These are phyloP conservation scores for Globisporangium carolinianum DNA, from an alignment of 352 stramenopile species.

Conservation along the genomic window DNA sequence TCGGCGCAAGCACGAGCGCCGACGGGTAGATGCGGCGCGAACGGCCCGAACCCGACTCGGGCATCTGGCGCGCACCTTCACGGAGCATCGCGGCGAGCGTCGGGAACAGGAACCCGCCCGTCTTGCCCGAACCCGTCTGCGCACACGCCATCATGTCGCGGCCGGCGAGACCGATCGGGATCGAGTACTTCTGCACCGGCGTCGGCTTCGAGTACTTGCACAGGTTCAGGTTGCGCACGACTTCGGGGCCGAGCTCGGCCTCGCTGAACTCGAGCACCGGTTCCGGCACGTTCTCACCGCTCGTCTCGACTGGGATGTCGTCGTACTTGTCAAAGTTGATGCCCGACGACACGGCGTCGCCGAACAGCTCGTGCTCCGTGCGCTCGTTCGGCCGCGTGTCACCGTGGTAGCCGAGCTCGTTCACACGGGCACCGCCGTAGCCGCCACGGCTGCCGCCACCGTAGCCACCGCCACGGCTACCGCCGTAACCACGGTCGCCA, in stretches of 20 bases:
- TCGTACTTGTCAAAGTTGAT: constrained; percentile 99
- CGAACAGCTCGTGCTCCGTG: constrained; percentile 91
- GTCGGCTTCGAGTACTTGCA: constrained; percentile 96
- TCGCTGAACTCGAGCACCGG: constrained; percentile 87
- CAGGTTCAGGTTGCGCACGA: constrained; percentile 89
- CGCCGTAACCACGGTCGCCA: constrained; percentile 32
- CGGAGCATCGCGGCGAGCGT: constrained; percentile 95
- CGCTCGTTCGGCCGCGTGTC: constrained; percentile 89
- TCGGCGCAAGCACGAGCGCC: constrained; percentile 92
- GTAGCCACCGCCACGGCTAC: constrained; percentile 30
- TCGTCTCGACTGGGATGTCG: constrained; percentile 97
- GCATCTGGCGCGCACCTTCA: constrained; percentile 44
- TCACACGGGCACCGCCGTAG: constrained; percentile 61
- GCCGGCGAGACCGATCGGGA: constrained; percentile 92
- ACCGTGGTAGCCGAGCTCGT: constrained; percentile 97
- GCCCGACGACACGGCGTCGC: constrained; percentile 89
- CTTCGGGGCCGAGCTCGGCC: constrained; percentile 88
- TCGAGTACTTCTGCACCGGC: constrained; percentile 99
- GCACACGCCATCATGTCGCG: constrained; percentile 99
- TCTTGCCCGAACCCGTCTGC: constrained; percentile 98
- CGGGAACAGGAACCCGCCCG: constrained; percentile 95
- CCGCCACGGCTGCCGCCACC: constrained; percentile 22
- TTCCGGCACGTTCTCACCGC: constrained; percentile 90
- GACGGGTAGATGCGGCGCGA: constrained; percentile 87
- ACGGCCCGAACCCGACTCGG: constrained; percentile 42